Evolutionary conservation across 2,329 filamentous ascomycete species (phyloP), one percentile per base, ranked within the genome.

Genomic region (Coniella vitis): DNA sequence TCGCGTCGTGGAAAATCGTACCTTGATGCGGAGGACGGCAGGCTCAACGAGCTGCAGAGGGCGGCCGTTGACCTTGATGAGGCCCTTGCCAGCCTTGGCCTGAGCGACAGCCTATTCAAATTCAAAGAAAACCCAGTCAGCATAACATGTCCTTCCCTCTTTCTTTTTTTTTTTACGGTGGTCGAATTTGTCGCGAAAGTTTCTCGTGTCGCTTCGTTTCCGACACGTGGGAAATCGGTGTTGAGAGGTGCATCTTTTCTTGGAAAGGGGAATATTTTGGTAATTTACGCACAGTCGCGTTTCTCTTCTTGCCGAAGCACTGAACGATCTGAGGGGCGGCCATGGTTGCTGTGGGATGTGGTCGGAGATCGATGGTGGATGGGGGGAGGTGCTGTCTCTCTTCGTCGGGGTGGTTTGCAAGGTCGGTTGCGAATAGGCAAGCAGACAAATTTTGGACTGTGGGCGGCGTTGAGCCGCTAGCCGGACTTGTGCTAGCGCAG

Each of bases 291-390:
- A 53, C 84, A 59, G 84, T 87, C 65, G 89, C 89, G 69, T 83
- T 90, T 82, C 87, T 89, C 83, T 90, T 90, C 86, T 96, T 96
- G 85, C 90, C 90, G 87, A 97, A 96, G 87, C 90, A 95, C 83
- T 95, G 90, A 67, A 90, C 86, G 74, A 82, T 86, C 76, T 87
- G 84, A 65, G 79, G 76, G 66, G 83, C 76, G 73, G 86, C 84
- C 83, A 89, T 88, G 73, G 69, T 87, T 77, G 70, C 68, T 51
- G 38, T 35, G 4, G 47, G 20, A 39, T 19, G 40, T 53, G 51
- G 49, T 39, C 44, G 47, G 44, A 25, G 47, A 29, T 21, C 44
- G 44, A 47, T 40, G n/a, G 22, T 40, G 44, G 44, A 41, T 41
- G 37, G 45, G 36, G n/a, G 29, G 32, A 10, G 49, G 50, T 42